phyloP scores from a whole-genome alignment of 768 basidiomycete genomes.

The Suillus tomentosus region DNA sequence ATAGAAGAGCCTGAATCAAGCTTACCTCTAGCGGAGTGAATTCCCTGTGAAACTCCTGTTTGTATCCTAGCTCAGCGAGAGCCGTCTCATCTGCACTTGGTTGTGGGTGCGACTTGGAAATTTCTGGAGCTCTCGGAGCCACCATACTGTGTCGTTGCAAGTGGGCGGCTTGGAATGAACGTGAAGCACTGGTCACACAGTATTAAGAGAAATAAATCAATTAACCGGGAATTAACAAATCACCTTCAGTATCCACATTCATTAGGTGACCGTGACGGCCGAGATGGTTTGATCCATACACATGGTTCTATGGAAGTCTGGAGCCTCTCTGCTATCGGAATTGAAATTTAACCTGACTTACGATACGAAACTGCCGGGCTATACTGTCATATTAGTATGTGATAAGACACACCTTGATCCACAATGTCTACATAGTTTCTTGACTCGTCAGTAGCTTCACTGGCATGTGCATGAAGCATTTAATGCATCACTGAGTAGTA shows the following conservation, averaged over 20 bases:
- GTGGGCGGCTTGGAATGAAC: neutral
- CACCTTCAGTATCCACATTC: neutral
- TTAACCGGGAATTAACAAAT: neutral
- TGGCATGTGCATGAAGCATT: too few relatives aligned
- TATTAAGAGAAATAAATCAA: neutral
- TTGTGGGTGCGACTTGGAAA: neutral
- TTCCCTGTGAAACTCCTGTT: neutral
- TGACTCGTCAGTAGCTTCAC: too few relatives aligned
- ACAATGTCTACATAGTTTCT: too few relatives aligned
- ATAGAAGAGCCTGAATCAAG: neutral
- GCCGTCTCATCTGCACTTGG: neutral
- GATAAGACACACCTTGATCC: too few relatives aligned
- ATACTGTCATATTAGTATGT: too few relatives aligned
- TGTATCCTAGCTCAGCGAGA: neutral
- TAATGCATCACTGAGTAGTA: too few relatives aligned
- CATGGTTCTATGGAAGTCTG: too few relatives aligned
- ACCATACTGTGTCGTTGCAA: neutral
- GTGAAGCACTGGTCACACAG: neutral
- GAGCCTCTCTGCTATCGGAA: too few relatives aligned
- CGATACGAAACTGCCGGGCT: too few relatives aligned
- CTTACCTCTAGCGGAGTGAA: neutral
- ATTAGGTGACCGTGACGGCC: neutral
- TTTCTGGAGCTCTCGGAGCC: neutral
- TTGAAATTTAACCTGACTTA: too few relatives aligned
- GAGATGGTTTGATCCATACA: neutral